A percentile compares a stretch with the other conserved stretches of the same genome.
Evolutionary conservation across 2,329 filamentous ascomycete genomes (phyloP).

Genomic region (Fusarium phyllophilum): DNA sequence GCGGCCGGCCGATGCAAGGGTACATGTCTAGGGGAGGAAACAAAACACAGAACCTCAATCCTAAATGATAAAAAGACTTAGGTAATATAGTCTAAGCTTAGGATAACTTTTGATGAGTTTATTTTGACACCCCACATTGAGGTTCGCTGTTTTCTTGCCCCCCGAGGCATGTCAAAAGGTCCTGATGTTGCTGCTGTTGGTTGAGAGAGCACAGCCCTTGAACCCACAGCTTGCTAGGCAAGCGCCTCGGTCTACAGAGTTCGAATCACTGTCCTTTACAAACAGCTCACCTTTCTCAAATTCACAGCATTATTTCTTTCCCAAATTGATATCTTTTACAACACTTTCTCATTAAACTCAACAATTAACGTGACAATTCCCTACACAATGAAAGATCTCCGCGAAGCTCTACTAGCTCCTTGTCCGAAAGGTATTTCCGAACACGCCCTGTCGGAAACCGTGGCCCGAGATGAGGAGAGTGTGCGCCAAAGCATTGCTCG

Average conservation of each 20-base stretch:
- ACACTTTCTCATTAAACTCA: not conserved
- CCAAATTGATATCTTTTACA: not conserved
- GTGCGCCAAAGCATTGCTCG: not conserved
- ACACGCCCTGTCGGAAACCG: not conserved
- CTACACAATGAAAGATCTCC: not conserved
- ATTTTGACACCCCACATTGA: no score
- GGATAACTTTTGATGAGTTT: no score
- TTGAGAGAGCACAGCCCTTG: not conserved
- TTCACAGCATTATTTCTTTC: not conserved
- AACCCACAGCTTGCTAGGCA: not conserved
- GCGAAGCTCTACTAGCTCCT: not conserved
- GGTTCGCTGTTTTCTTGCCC: no score
- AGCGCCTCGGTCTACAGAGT: not conserved
- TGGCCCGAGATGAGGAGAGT: not conserved
- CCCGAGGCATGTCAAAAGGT: not conserved
- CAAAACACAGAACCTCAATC: no score
- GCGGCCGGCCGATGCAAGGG: not conserved
- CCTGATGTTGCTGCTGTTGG: not conserved
- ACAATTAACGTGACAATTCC: no score
- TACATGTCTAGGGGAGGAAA: no score
- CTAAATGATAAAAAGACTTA: no score
- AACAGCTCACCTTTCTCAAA: not conserved
- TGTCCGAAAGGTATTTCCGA: not conserved
- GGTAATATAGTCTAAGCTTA: no score
- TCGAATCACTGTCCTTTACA: not conserved